phyloP scores from a whole-genome alignment of 2,329 filamentous ascomycete species.

The Calycina marina region DNA sequence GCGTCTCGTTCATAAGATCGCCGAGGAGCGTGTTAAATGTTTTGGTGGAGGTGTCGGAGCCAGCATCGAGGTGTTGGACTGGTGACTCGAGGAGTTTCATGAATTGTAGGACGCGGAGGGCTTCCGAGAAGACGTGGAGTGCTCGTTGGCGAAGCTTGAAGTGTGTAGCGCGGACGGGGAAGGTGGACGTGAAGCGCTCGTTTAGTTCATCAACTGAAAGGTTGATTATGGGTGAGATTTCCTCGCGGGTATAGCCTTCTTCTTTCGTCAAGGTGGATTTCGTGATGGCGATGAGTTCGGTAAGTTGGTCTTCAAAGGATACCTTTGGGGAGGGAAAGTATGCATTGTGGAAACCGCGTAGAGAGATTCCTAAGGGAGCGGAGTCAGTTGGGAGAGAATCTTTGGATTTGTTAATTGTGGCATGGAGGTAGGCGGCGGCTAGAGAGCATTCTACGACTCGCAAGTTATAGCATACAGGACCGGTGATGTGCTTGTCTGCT shows the following conservation, averaged over 20 bases:
- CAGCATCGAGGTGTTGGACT: conserved; percentile 21
- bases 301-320: conserved; percentile 48
- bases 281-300: conserved; percentile 54
- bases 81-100: conserved; percentile 55
- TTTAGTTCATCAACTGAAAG: conserved; percentile 60
- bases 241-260: conserved; percentile 76
- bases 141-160: conserved; percentile 84
- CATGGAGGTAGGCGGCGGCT: conserved; percentile 57
- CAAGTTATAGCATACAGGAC: conserved; percentile 88
- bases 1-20: conserved; percentile 74
- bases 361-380: conserved; percentile 66
- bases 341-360: conserved; percentile 75
- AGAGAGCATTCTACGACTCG: conserved; percentile 91
- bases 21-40: conserved; percentile 57
- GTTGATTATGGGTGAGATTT: conserved; percentile 60
- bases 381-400: conserved; percentile 59
- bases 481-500: conserved; percentile 89
- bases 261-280: conserved; percentile 59
- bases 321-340: conserved; percentile 42
- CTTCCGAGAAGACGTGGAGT: conserved; percentile 82
- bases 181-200: conserved; percentile 67
- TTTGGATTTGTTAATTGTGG: conserved; percentile 38
- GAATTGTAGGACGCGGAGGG: conserved; percentile 73
- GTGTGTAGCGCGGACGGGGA: conserved; percentile 73
- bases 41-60: conserved; percentile 30